phyloP scores from a whole-genome alignment of 257 asterid genomes.

The Primulina huaijiensis region DNA sequence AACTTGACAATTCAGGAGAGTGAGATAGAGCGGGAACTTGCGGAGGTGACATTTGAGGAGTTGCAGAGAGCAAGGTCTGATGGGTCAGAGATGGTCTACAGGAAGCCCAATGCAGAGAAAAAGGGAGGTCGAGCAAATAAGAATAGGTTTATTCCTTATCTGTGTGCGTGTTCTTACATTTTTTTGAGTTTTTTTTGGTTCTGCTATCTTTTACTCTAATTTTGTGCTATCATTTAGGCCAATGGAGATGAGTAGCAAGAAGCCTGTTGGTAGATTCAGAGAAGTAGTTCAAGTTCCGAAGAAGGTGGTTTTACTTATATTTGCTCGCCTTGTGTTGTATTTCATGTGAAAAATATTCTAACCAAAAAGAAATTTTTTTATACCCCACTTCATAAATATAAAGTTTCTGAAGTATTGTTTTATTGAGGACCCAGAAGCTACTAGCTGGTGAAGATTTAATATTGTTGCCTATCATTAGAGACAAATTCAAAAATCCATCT shows the following conservation, averaged over 20 bases:
- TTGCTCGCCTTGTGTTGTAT: neutral
- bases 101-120: conserved; percentile 45
- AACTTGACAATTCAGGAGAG: conserved; percentile 36
- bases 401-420: neutral
- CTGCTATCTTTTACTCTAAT: neutral
- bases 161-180: neutral
- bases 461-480: neutral
- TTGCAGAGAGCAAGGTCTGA: conserved; percentile 79
- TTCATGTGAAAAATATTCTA: neutral
- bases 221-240: conserved; percentile 51
- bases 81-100: conserved; percentile 65
- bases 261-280: conserved; percentile 73
- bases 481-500: neutral
- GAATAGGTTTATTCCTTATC: conserved; percentile 49
- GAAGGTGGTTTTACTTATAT: conserved; percentile 37
- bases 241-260: conserved; percentile 87
- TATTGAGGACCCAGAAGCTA: neutral
- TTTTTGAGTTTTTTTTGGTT: neutral
- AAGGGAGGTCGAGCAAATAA: conserved; percentile 73
- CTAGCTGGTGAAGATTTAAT: neutral
- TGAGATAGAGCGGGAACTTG: conserved; percentile 67
- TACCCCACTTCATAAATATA: conserved; percentile 1
- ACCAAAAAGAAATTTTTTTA: neutral
- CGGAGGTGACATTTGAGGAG: conserved; percentile 89
- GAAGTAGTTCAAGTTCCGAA: conserved; percentile 84